phyloP scores from a whole-genome alignment of 192 early-diverging fungal genomes.

The Diversispora epigaea region DNA sequence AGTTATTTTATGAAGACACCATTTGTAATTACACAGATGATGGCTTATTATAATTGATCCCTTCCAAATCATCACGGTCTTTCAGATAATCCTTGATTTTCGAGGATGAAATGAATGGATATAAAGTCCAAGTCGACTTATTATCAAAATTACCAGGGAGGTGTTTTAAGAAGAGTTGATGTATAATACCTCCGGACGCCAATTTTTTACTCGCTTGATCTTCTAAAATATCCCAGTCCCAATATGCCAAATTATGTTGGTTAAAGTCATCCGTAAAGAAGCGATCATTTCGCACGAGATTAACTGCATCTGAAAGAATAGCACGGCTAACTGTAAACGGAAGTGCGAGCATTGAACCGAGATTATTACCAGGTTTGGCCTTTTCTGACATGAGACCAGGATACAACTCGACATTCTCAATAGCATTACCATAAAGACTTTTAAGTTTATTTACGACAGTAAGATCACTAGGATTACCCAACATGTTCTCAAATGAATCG shows the following conservation, averaged over 20 bases:
- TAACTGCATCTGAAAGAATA: conserved; percentile 50
- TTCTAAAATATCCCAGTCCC: conserved; percentile 43
- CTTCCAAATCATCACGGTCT: background rate
- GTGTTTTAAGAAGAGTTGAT: background rate
- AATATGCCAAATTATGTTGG: conserved; percentile 45
- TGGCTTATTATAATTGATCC: too few relatives aligned
- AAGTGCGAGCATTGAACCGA: conserved; percentile 37
- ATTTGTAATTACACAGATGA: too few relatives aligned
- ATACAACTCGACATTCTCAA: conserved; percentile 50
- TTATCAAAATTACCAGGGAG: background rate
- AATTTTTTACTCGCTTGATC: background rate
- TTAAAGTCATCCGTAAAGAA: conserved; percentile 46
- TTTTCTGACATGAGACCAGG: conserved; percentile 50
- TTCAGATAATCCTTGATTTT: background rate
- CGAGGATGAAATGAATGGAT: background rate
- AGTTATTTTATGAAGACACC: too few relatives aligned
- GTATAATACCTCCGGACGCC: background rate
- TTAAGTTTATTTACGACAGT: conserved; percentile 35
- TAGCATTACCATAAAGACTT: conserved; percentile 39
- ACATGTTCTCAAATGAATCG: conserved; percentile 41
- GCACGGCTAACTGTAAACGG: conserved; percentile 47
- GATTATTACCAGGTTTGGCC: conserved; percentile 20
- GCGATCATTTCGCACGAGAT: conserved; percentile 52
- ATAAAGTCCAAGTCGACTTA: background rate
- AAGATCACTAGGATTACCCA: conserved; percentile 20